phyloP scores from a whole-genome alignment of 23 red algal species.

The Gracilaria vermiculophylla region DNA sequence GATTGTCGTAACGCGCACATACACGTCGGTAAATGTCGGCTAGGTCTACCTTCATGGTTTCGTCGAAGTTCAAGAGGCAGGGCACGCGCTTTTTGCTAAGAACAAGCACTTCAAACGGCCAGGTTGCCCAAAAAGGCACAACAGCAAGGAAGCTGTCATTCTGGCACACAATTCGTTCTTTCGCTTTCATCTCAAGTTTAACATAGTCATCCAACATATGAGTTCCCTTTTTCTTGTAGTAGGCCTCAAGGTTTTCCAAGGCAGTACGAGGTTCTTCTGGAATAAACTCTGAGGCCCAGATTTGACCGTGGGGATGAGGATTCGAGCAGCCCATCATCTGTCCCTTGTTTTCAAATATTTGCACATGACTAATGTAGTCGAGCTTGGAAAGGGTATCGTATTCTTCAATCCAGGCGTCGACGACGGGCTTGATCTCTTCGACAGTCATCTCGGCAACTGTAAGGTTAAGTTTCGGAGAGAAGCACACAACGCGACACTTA shows the following conservation, averaged over 20 bases:
- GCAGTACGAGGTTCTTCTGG: conserved; percentile 76
- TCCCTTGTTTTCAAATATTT: conserved; percentile 99
- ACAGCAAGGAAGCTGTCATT: conserved; percentile 88
- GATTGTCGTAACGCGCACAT: conserved; percentile 92
- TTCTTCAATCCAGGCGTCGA: conserved; percentile 89
- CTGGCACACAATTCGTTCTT: conserved; percentile 85
- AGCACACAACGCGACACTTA: conserved; percentile 91
- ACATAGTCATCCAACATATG: conserved; percentile 87
- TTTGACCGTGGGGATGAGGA: conserved; percentile 95
- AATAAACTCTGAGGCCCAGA: conserved; percentile 90
- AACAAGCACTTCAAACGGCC: conserved; percentile 94
- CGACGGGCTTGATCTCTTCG: conserved; percentile 65
- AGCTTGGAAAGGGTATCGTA: conserved; percentile 57
- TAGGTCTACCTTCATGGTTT: conserved; percentile 56
- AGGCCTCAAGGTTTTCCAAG: conserved; percentile 64
- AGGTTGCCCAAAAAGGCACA: conserved; percentile 96
- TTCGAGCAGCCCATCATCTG: conserved; percentile 97
- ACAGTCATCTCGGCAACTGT: conserved; percentile 95
- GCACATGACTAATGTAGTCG: conserved; percentile 83
- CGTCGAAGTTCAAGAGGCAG: conserved; percentile 61
- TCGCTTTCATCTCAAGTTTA: conserved; percentile 57
- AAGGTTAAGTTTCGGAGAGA: conserved; percentile 91
- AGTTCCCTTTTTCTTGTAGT: conserved; percentile 49
- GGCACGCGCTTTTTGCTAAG: conserved; percentile 53
- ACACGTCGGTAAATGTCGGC: conserved; percentile 93